Base-by-base conservation (phyloP, 176 grass and related monocot species). In the Aegilops longissima region DNA sequence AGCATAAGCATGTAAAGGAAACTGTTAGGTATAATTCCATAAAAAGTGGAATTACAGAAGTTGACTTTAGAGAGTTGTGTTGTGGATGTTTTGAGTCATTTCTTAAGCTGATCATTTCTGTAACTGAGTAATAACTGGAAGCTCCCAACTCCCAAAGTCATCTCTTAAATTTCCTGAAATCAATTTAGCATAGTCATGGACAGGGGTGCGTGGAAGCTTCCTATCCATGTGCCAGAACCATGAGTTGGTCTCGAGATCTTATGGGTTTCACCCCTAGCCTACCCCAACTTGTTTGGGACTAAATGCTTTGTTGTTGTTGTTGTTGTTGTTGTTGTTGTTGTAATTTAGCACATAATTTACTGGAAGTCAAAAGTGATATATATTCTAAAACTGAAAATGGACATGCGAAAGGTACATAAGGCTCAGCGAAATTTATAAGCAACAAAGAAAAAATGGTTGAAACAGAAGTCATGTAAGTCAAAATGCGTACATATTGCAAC, bases 401-500 rank as follows among this genome's bases (percentile, higher is more conserved):
- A 14, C 47, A 76, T 25, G 16, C 12, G 3, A 66, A 76, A 65
- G 30, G 4, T 38, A 25, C 10, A 58, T 12, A 81, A 93, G 66
- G 69, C 29, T 52, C 17, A 33, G 72, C 77, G 27, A 30, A 73
- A 36, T 8, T 62, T 36, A 52, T 59, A 34, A 36, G 23, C 38
- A 80, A 54, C 23, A 31, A 80, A 81, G 52, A 76, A 82, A 63
- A 14, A 76, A 24, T 68, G 29, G 24, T 73, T 44, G 49, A 87
- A 83, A 78, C 4, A 74, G 42, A 82, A 68, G 39, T 61, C 30
- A 20, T 44, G 49, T 77, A 47, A 88, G 54, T 69, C 63, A 86
- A 88, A 88, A 72, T 77, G 36, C 86, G 16, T 92, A 99, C 97
- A 91, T 99, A 99, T 94, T 99, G 97, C 68, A 99, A 85, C 64